These are phyloP conservation scores for Acer yangbiense DNA, from an alignment of 345 rosid genomes.

Conservation along the genomic window DNA sequence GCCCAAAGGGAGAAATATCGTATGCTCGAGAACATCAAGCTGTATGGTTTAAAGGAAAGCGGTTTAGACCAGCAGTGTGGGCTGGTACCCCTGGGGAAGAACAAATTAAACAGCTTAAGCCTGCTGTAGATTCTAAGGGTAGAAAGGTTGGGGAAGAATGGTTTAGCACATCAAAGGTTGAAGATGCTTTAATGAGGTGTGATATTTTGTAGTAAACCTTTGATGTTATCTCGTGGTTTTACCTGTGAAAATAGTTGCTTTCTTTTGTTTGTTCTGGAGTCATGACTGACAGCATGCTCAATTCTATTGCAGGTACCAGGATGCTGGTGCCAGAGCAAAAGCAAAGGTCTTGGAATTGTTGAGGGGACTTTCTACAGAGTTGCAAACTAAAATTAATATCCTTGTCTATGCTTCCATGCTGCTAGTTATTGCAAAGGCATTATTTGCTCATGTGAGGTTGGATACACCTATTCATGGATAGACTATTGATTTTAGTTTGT, in stretches of 20 bases:
- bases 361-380: slow-evolving; percentile 76
- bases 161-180: slow-evolving; percentile 85
- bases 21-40: slow-evolving; percentile 94
- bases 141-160: slow-evolving; percentile 98
- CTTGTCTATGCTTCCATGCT: slow-evolving; percentile 87
- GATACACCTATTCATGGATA: slow-evolving; percentile 19
- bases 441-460: slow-evolving; percentile 89
- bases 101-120: slow-evolving; percentile 88
- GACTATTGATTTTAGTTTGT: background rate
- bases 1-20: slow-evolving; percentile 79
- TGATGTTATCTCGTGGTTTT: slow-evolving; percentile 1
- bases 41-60: slow-evolving; percentile 93
- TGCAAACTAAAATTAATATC: slow-evolving; percentile 78
- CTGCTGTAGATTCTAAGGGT: slow-evolving; percentile 89
- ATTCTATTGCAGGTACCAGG: slow-evolving; percentile 69
- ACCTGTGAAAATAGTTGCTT: background rate
- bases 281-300: slow-evolving; percentile 1
- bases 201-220: slow-evolving; percentile 10
- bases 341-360: slow-evolving; percentile 76
- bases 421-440: slow-evolving; percentile 89
- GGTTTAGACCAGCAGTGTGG: slow-evolving; percentile 81
- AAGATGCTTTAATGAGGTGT: slow-evolving; percentile 76
- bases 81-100: slow-evolving; percentile 90
- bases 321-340: slow-evolving; percentile 75
- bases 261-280: background rate